Conservation (phyloP, 208 protist genomes). For the Herpetomonas samuelpessoai region DNA sequence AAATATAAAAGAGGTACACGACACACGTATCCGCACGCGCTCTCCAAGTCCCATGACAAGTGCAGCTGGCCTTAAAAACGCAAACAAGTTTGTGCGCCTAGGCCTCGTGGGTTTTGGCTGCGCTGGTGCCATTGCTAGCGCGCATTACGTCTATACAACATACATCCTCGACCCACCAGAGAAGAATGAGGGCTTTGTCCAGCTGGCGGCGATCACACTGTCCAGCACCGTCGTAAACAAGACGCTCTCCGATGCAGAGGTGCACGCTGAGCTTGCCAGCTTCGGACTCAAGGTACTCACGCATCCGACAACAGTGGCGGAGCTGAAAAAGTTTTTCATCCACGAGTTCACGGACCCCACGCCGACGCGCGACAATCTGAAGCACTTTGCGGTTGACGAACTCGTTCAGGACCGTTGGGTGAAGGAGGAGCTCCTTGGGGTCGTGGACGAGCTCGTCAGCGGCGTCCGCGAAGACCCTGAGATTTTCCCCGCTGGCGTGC, state of each 20-base stretch:
- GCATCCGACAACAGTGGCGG: slow-evolving; percentile 27
- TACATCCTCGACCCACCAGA: slow-evolving; percentile 11
- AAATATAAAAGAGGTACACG: too few species aligned
- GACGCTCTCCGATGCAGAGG: slow-evolving; percentile 46
- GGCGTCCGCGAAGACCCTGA: slow-evolving; percentile 47
- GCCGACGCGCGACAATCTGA: slow-evolving; percentile 38
- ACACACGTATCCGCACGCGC: neutral
- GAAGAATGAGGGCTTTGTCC: slow-evolving; percentile 61
- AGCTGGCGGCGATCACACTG: slow-evolving; percentile 71
- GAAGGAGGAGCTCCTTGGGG: slow-evolving; percentile 72
- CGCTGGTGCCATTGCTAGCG: slow-evolving; percentile 36
- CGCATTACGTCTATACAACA: slow-evolving; percentile 40
- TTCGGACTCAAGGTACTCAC: slow-evolving; percentile 42
- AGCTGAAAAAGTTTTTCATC: slow-evolving; percentile 43
- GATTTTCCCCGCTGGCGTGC: slow-evolving; percentile 48
- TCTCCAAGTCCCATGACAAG: neutral
- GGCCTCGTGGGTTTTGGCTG: slow-evolving; percentile 42
- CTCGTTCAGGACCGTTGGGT: slow-evolving; percentile 82
- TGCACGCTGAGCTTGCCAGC: slow-evolving; percentile 23
- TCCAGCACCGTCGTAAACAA: slow-evolving; percentile 63
- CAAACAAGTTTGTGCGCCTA: slow-evolving; percentile 18
- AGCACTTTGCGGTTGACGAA: slow-evolving; percentile 65
- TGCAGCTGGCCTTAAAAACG: too few species aligned
- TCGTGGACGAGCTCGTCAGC: slow-evolving; percentile 45
- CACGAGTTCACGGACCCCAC: slow-evolving; percentile 58